Evolutionary conservation across 495 filamentous ascomycete genomes (phyloP), one percentile per base, ranked within the genome.

Genomic region (Penicillium robsamsonii): DNA sequence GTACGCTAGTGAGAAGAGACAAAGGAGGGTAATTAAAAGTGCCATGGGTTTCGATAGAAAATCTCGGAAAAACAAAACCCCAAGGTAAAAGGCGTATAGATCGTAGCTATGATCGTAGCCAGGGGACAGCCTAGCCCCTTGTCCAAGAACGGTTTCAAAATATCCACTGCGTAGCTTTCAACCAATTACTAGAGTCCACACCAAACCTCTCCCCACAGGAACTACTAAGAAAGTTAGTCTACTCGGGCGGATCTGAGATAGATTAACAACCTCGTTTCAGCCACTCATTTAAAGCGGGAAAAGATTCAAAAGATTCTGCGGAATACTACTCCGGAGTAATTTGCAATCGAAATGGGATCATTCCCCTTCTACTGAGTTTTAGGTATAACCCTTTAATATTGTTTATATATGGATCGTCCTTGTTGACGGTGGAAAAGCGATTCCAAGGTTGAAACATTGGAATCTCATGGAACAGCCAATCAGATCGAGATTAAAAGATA

Each of bases 181-280:
- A 20, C 63, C 63, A 64, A 66, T 66, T 52, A 57, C 6, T 17
- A 8, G 35, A 17, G n/a, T n/a, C 10, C n/a, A n/a, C 7, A 9
- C 48, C n/a, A 46, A 15, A 47, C 53, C 2, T 22, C 52, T 51
- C 55, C 25, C 18, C 49, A 62, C 47, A 50, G 15, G 25, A 42
- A 46, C 35, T 11, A 15, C 45, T 68, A 63, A 61, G 42, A 59
- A 61, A 66, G 62, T 68, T 68, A 45, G 30, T 46, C 30, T 55
- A 52, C 44, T 42, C 55, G 47, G 54, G 41, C 37, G 35, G 44
- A 58, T 62, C 55, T 59, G 45, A 52, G 53, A 58, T 58, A 47
- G 50, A 61, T 61, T 60, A 61, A 55, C 37, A 30, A 38, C 38
- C 40, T 33, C 27, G 57, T 60, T 60, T 61, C 61, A 64, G 60